Percentiles rank a stretch among this genome's conserved stretches.
Evolutionary conservation across 2,329 filamentous ascomycete species (phyloP).

Genomic region (Rhexocercosporidium sp.): DNA sequence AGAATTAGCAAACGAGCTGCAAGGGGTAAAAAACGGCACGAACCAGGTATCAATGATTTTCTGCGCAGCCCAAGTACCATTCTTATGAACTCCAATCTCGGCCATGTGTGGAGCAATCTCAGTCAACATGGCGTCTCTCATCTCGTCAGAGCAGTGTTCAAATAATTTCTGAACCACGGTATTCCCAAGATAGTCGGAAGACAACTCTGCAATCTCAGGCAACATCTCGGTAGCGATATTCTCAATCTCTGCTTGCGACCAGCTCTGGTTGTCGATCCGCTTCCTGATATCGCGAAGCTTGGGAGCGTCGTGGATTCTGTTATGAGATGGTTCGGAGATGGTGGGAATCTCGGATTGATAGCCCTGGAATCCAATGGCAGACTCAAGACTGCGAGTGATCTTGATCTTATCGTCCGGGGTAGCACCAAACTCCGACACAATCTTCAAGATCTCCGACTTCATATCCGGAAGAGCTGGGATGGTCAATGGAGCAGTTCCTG

Average conservation of each 20-base stretch:
- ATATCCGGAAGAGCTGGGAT: slow-evolving; percentile 79
- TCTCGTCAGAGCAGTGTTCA: slow-evolving; percentile 88
- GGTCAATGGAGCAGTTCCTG: slow-evolving; percentile 59
- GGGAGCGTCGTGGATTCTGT: slow-evolving; percentile 88
- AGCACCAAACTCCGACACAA: slow-evolving; percentile 88
- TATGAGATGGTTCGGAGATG: slow-evolving; percentile 85
- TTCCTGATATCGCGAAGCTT: slow-evolving; percentile 96
- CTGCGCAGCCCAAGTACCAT: slow-evolving; percentile 98
- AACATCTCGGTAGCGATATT: slow-evolving; percentile 92
- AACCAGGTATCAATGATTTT: slow-evolving; percentile 89
- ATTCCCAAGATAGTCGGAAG: slow-evolving; percentile 96
- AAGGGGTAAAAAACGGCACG: background rate
- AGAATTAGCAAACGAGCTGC: background rate
- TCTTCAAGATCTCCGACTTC: slow-evolving; percentile 80
- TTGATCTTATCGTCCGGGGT: slow-evolving; percentile 75
- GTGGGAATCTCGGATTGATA: slow-evolving; percentile 87
- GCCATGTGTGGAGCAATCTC: slow-evolving; percentile 91
- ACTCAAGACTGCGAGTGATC: slow-evolving; percentile 76
- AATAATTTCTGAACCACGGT: slow-evolving; percentile 99
- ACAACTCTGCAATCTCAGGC: slow-evolving; percentile 91
- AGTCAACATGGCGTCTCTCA: slow-evolving; percentile 88
- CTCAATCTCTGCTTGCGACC: slow-evolving; percentile 87
- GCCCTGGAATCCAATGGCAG: slow-evolving; percentile 73
- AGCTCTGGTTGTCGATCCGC: slow-evolving; percentile 93
- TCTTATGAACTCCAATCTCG: slow-evolving; percentile 98